Percentiles rank a stretch among this genome's conserved stretches.
These are phyloP conservation scores for Acanthamoeba quina DNA, from an alignment of 208 protist species.

Conservation along the genomic window DNA sequence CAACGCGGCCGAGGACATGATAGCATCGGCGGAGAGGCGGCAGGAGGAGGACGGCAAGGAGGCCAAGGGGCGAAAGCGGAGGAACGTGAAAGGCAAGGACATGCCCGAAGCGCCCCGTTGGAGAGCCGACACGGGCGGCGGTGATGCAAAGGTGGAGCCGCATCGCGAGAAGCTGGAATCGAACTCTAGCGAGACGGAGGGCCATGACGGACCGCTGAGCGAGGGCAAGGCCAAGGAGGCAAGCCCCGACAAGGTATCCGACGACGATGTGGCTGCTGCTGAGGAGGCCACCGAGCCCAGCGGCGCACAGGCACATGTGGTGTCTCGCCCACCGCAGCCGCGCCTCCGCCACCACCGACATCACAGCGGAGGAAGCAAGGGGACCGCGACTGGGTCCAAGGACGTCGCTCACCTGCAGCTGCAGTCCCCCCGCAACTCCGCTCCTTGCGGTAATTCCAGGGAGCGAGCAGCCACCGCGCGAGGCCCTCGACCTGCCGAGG, in stretches of 20 bases:
- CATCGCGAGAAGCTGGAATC: background rate
- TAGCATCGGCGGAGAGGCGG: too few species aligned
- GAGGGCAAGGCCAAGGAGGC: too few species aligned
- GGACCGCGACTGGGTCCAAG: background rate
- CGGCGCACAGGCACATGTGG: too few species aligned
- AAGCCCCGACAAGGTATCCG: conserved; percentile 1
- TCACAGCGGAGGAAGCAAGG: background rate
- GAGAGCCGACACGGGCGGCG: background rate
- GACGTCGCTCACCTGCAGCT: background rate
- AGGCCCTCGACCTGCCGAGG: too few species aligned
- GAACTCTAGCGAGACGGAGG: background rate
- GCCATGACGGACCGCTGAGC: background rate
- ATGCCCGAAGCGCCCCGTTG: too few species aligned
- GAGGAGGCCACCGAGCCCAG: too few species aligned
- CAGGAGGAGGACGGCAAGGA: background rate
- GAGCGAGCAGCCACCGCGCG: too few species aligned
- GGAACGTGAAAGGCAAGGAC: background rate
- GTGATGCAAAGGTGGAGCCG: background rate
- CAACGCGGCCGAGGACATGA: too few species aligned
- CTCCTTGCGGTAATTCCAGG: background rate
- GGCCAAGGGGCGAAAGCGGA: background rate
- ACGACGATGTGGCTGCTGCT: background rate
- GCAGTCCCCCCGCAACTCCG: background rate
- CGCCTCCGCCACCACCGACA: too few species aligned
- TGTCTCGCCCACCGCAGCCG: background rate